Percentiles rank a stretch among this genome's conserved stretches.
phyloP scores from a whole-genome alignment of 2,329 filamentous ascomycete species.

The Aspergillus calidoustus region DNA sequence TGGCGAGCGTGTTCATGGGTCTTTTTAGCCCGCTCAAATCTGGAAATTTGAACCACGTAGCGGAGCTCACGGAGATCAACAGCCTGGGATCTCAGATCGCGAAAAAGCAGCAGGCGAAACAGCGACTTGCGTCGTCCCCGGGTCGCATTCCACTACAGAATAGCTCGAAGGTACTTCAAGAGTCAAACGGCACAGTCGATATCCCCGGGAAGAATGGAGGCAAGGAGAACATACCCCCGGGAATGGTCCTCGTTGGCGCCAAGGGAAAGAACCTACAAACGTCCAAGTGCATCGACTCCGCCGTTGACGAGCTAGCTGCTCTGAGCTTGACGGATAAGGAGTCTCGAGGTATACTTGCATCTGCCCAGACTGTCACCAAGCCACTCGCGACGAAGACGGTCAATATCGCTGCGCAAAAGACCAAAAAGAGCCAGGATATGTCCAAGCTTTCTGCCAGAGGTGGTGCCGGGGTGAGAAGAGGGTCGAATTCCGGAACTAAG shows the following conservation, averaged over 20 bases:
- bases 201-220: slow-evolving; percentile 59
- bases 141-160: slow-evolving; percentile 55
- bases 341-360: background rate
- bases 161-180: slow-evolving; percentile 46
- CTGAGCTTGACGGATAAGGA: slow-evolving; percentile 24
- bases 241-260: slow-evolving; percentile 27
- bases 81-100: slow-evolving; percentile 41
- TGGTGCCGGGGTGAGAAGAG: background rate
- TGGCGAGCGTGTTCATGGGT: slow-evolving; percentile 50
- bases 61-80: slow-evolving; percentile 32
- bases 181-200: slow-evolving; percentile 48
- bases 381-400: slow-evolving; percentile 14
- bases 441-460: slow-evolving; percentile 1
- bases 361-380: slow-evolving; percentile 4
- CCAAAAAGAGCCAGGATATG: slow-evolving; percentile 23
- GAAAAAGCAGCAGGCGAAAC: slow-evolving; percentile 37
- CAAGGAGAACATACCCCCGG: slow-evolving; percentile 67
- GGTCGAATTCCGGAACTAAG: background rate
- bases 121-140: slow-evolving; percentile 26
- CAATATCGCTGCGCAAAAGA: slow-evolving; percentile 15
- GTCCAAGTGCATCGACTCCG: slow-evolving; percentile 29
- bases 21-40: slow-evolving; percentile 48
- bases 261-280: slow-evolving; percentile 25
- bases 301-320: slow-evolving; percentile 23
- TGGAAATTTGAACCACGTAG: slow-evolving; percentile 3